phyloP scores from a whole-genome alignment of 441 rosid genomes.

The Brassica hybrid region DNA sequence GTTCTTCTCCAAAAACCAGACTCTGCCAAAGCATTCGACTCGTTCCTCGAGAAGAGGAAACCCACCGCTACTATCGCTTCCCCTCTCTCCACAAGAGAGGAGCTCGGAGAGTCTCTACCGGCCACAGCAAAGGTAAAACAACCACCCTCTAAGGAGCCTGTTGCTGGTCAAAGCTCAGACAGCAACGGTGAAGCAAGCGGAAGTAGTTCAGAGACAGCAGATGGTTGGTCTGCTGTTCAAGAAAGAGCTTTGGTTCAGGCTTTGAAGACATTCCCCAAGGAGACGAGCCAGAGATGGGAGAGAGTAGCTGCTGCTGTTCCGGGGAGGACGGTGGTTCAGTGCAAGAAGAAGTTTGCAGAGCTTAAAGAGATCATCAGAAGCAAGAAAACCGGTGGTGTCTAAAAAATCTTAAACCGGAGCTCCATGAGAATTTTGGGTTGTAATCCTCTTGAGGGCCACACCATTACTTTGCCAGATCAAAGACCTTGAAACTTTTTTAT shows the following conservation, averaged over 20 bases:
- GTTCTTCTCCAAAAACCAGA: slow-evolving; percentile 98
- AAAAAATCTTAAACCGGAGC: not conserved
- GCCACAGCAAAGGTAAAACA: slow-evolving; percentile 41
- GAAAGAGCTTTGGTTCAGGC: slow-evolving; percentile 96
- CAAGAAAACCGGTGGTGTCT: slow-evolving; percentile 65
- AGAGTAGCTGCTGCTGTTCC: slow-evolving; percentile 96
- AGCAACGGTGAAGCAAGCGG: slow-evolving; percentile 38
- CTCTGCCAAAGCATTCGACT: slow-evolving; percentile 86
- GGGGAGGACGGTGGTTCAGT: slow-evolving; percentile 86
- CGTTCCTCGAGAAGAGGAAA: slow-evolving; percentile 96
- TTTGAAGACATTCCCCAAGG: slow-evolving; percentile 93
- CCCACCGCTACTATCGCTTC: slow-evolving; percentile 75
- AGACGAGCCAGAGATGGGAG: slow-evolving; percentile 92
- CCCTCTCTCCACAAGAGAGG: slow-evolving; percentile 90
- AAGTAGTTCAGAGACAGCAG: slow-evolving; percentile 62
- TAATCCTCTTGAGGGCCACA: slow-evolving; percentile 28
- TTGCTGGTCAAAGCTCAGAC: slow-evolving; percentile 46
- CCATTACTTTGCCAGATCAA: slow-evolving; percentile 13
- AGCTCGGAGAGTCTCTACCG: slow-evolving; percentile 50
- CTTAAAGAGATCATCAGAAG: slow-evolving; percentile 84
- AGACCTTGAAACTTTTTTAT: slow-evolving; percentile 18
- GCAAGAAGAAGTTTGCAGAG: slow-evolving; percentile 87
- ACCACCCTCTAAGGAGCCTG: slow-evolving; percentile 48
- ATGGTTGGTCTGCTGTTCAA: slow-evolving; percentile 92
- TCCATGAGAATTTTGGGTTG: slow-evolving; percentile 45